Evolutionary conservation across 352 stramenopile species (phyloP).

Genomic region (Globisporangium mamillatum): DNA sequence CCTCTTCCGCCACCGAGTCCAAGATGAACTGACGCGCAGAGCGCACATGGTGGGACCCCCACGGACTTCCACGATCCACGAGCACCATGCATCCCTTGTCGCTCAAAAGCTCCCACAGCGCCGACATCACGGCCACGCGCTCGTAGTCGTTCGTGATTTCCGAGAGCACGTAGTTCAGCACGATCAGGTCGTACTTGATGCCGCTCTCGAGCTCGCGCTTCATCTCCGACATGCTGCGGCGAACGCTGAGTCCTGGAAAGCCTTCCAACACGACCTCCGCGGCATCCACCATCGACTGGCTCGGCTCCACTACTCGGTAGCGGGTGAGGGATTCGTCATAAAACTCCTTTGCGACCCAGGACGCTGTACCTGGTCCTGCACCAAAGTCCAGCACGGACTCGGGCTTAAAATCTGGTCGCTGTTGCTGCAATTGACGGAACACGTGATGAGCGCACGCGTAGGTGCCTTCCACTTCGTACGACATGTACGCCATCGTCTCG

Average conservation of each 20-base stretch:
- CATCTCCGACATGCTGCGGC: constrained; percentile 69
- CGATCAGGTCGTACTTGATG: constrained; percentile 76
- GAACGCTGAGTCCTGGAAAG: constrained; percentile 73
- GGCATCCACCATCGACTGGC: constrained; percentile 84
- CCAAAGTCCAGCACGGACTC: constrained; percentile 78
- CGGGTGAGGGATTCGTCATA: constrained; percentile 56
- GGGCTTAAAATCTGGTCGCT: constrained; percentile 53
- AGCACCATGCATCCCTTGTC: constrained; percentile 72
- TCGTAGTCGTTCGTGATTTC: constrained; percentile 86
- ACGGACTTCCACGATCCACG: constrained; percentile 77
- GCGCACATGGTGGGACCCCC: constrained; percentile 79
- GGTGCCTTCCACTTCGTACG: constrained; percentile 68
- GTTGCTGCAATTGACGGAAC: constrained; percentile 58
- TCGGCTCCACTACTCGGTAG: constrained; percentile 79
- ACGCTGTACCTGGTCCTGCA: constrained; percentile 64
- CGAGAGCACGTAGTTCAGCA: constrained; percentile 71
- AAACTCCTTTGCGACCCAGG: constrained; percentile 74
- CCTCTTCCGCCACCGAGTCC: constrained; percentile 54
- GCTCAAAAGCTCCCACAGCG: constrained; percentile 76
- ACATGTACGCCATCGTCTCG: constrained; percentile 74
- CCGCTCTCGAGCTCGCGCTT: constrained; percentile 68
- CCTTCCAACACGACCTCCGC: constrained; percentile 65
- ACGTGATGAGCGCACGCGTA: constrained; percentile 72
- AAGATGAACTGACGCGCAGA: constrained; percentile 85
- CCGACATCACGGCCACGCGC: constrained; percentile 70